Evolutionary conservation across 306 rosid genomes (phyloP), one percentile per base, ranked within the genome.

Genomic region (Urtica urens): DNA sequence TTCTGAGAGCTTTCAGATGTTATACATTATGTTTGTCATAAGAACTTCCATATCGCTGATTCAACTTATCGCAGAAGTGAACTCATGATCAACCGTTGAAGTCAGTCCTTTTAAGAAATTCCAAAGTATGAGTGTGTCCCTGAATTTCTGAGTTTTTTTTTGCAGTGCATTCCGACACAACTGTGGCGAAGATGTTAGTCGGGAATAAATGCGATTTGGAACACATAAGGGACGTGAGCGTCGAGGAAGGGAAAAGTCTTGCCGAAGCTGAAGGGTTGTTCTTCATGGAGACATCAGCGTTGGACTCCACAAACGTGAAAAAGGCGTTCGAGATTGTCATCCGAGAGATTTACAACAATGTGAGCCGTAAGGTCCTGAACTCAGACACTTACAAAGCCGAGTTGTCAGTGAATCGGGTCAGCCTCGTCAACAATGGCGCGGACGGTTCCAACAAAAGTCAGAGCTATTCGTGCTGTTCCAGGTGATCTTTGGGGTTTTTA

Each of bases 201-300:
- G 96, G 96, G 26, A 87, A 87, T 75, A 87, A 87, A 59, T 73
- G 73, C 25, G 96, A 87, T 66, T 66, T 87, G 71, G 94, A 83
- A 50, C 76, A 78, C 53, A 83, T 83, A 29, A 65, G 96, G 65
- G 73, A 72, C 21, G 96, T 87, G 42, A 78, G 81, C 39, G 49
- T 87, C 1, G 96, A 87, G 43, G 96, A 87, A 63, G 96, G 96
- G 28, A 87, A 75, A 74, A 76, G 59, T 54, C 79, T 87, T 31
- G 94, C 96, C 1, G 96, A 87, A 74, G 68, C 85, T 8, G 94
- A 87, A 61, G 96, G 94, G 18, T 53, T 87, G 65, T 87, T 80
- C 69, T 87, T 83, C 88, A 80, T 87, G 93, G 96, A 87, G 67
- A 83, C 96, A 35, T 87, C 96, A 30, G 96, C 96, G 20, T 56